Conservation (phyloP, 805 yeast genomes). For the Hanseniaspora pseudoguilliermondii region DNA sequence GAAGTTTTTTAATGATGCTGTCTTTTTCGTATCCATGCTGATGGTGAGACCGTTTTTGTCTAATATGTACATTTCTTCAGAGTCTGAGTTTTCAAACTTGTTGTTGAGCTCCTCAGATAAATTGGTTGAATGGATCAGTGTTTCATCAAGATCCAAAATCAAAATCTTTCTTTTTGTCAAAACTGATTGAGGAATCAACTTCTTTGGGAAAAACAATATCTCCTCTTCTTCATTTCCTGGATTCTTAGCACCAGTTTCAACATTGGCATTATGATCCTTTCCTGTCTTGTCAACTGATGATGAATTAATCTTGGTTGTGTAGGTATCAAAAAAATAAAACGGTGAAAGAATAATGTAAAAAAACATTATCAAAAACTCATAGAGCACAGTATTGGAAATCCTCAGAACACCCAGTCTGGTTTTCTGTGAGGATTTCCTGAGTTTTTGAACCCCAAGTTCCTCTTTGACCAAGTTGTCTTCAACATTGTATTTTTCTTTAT, state of each 20-base stretch:
- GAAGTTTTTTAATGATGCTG: background rate
- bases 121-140: conserved; percentile 68
- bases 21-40: background rate
- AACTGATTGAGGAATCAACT: conserved; percentile 30
- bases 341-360: conserved; percentile 9
- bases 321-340: conserved; percentile 7
- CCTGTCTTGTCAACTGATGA: background rate
- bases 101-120: conserved; percentile 37
- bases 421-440: background rate
- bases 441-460: background rate
- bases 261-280: background rate
- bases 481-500: background rate
- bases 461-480: background rate
- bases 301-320: conserved; percentile 2
- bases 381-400: background rate
- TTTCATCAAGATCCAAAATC: conserved; percentile 85
- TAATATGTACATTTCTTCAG: conserved; percentile 19
- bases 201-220: conserved; percentile 32
- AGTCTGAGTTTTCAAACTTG: background rate
- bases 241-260: background rate
- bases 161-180: conserved; percentile 47
- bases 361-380: conserved; percentile 2
- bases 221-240: conserved; percentile 18
- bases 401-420: background rate
- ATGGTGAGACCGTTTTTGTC: background rate